Conservation (phyloP, 2,329 filamentous ascomycete genomes). For the Acephala macrosclerotiorum region DNA sequence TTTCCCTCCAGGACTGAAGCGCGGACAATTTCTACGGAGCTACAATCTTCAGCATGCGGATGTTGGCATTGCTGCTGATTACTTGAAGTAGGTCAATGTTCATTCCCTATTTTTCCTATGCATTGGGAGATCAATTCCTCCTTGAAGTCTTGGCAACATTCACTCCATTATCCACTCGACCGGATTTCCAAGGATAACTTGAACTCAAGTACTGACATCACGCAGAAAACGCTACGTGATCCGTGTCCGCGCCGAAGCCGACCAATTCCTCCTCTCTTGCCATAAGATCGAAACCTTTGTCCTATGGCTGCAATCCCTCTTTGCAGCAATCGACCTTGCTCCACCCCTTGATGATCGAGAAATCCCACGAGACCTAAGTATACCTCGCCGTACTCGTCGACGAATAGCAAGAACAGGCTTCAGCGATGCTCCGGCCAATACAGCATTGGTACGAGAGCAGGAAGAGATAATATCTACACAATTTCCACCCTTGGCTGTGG, state of each 20-base stretch:
- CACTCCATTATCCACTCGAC: no score
- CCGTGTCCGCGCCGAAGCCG: conserved; percentile 74
- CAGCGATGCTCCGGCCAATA: conserved; percentile 24
- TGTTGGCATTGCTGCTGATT: conserved; percentile 76
- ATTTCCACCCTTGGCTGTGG: conserved; percentile 31
- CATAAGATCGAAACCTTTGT: conserved; percentile 70
- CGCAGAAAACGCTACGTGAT: conserved; percentile 64
- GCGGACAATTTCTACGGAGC: conserved; percentile 65
- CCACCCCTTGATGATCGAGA: conserved; percentile 74
- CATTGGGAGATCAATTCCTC: background rate
- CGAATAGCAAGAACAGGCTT: conserved; percentile 32
- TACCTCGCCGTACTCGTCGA: conserved; percentile 51
- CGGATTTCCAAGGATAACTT: no score
- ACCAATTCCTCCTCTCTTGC: conserved; percentile 76
- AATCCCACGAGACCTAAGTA: conserved; percentile 67
- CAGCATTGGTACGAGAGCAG: conserved; percentile 34
- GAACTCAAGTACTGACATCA: background rate
- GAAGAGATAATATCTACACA: conserved; percentile 36
- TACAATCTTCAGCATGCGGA: conserved; percentile 80
- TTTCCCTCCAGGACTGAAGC: conserved; percentile 59
- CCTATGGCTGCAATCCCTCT: conserved; percentile 72
- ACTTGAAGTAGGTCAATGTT: conserved; percentile 66
- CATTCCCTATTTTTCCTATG: background rate
- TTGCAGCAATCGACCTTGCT: conserved; percentile 77
- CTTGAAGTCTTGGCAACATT: no score